phyloP scores from a whole-genome alignment of 2,329 filamentous ascomycete genomes.

The Aspergillaceae sp. region DNA sequence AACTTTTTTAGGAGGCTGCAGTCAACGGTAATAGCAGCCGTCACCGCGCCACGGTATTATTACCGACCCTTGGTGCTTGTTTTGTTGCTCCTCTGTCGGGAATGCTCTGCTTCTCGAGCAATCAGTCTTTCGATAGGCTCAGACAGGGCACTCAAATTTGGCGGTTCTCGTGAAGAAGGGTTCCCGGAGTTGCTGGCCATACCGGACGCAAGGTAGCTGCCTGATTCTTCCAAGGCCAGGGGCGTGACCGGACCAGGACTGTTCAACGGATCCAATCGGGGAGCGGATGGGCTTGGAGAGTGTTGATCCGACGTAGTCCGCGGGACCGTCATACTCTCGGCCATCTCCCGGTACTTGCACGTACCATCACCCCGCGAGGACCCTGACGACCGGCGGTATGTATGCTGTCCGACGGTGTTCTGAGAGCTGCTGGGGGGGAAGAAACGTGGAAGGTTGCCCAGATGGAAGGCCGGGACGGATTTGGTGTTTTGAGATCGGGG shows the following conservation, averaged over 20 bases:
- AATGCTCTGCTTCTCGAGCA: constrained; percentile 24
- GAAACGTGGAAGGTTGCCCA: constrained; percentile 37
- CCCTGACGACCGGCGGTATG: constrained; percentile 24
- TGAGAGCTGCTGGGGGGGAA: constrained; percentile 29
- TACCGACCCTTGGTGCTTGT: constrained; percentile 21
- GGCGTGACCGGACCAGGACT: constrained; percentile 42
- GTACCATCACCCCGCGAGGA: constrained; percentile 27
- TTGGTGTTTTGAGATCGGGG: constrained; percentile 27
- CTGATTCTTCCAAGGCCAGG: constrained; percentile 32
- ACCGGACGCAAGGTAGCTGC: constrained; percentile 34
- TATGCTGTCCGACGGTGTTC: constrained; percentile 8
- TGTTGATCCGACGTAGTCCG: constrained; percentile 19
- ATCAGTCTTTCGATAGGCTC: constrained; percentile 28
- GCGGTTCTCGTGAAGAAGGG: constrained; percentile 12
- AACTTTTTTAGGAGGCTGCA: too few species aligned
- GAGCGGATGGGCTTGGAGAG: constrained; percentile 32
- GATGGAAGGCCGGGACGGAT: constrained; percentile 28
- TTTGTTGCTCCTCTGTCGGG: constrained; percentile 20
- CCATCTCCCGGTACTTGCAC: constrained; percentile 30
- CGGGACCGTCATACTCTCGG: constrained; percentile 28
- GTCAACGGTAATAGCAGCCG: too few species aligned
- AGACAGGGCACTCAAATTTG: constrained; percentile 17
- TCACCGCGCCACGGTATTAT: constrained; percentile 1
- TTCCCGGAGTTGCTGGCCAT: constrained; percentile 11
- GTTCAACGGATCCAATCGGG: constrained; percentile 36